Percentiles rank a stretch among this genome's conserved stretches.
These are phyloP conservation scores for Leccinum olivaceopallidum DNA, from an alignment of 768 basidiomycete genomes.

Conservation along the genomic window DNA sequence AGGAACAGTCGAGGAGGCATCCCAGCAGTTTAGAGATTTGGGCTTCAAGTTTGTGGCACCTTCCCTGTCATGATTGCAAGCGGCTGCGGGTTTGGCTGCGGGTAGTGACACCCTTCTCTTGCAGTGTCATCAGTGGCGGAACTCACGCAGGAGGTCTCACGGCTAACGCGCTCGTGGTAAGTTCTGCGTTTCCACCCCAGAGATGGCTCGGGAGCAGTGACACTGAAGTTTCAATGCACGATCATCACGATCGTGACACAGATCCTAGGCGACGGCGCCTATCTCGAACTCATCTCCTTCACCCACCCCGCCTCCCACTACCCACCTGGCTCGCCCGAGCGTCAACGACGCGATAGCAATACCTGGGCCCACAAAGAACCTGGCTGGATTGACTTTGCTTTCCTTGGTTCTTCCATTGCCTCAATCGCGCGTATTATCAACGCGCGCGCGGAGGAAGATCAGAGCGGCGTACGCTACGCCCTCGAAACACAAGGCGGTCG, in stretches of 20 bases:
- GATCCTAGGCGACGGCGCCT: constrained; percentile 47
- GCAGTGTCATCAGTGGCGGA: constrained; percentile 67
- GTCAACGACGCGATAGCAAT: constrained; percentile 43
- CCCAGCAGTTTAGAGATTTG: constrained; percentile 53
- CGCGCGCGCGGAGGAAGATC: constrained; percentile 42
- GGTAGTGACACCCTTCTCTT: neutral
- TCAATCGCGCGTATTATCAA: constrained; percentile 57
- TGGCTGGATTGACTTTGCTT: constrained; percentile 71
- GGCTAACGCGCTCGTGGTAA: constrained; percentile 63
- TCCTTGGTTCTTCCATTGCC: constrained; percentile 51
- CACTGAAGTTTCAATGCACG: neutral
- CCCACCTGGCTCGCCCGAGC: constrained; percentile 48
- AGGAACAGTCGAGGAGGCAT: constrained; percentile 49
- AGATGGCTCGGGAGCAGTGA: neutral
- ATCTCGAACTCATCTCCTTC: constrained; percentile 73
- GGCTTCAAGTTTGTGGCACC: constrained; percentile 59
- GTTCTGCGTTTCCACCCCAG: neutral
- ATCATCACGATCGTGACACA: constrained; percentile 1
- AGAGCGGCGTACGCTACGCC: constrained; percentile 42
- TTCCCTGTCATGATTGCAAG: neutral
- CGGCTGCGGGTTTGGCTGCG: neutral
- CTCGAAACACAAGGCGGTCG: constrained; percentile 55
- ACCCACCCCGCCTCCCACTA: constrained; percentile 54
- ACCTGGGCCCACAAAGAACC: constrained; percentile 54
- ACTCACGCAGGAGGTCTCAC: constrained; percentile 64